phyloP scores from a whole-genome alignment of 1,139 yeast genomes.

The Saccharomyces uvarum region DNA sequence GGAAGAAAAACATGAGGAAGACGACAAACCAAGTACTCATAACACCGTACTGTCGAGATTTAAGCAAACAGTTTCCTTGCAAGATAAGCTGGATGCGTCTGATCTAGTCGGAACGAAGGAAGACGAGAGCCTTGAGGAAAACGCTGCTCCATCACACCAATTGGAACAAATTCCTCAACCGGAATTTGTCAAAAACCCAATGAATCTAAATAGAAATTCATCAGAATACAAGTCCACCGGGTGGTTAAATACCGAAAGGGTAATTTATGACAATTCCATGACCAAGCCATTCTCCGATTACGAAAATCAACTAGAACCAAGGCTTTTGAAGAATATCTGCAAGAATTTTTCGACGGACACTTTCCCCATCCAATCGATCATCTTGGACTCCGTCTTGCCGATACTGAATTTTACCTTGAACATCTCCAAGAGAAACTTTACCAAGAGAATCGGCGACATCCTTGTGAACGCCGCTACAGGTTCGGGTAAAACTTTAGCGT shows the following conservation, averaged over 20 bases:
- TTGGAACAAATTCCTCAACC: conserved; percentile 84
- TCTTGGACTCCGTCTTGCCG: conserved; percentile 25
- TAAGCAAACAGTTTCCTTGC: conserved; percentile 31
- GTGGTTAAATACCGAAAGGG: conserved; percentile 28
- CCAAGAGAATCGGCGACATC: conserved; percentile 51
- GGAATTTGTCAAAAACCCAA: conserved; percentile 33
- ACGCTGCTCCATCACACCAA: conserved; percentile 39
- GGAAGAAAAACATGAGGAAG: conserved; percentile 13
- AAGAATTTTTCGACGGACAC: conserved; percentile 23
- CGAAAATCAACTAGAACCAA: conserved; percentile 17
- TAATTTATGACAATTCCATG: conserved; percentile 31
- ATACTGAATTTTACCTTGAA: conserved; percentile 19
- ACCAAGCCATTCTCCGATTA: conserved; percentile 21
- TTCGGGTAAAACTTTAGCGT: conserved; percentile 91
- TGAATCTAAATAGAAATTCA: conserved; percentile 4
- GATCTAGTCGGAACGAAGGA: conserved; percentile 9
- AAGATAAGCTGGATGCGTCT: conserved; percentile 24
- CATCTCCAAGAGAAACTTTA: conserved; percentile 33
- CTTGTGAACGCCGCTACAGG: conserved; percentile 94
- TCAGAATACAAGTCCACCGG: conserved; percentile 22
- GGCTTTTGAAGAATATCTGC: conserved; percentile 21
- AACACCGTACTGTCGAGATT: conserved; percentile 39
- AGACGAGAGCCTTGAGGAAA: conserved; percentile 25
- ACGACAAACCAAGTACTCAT: conserved; percentile 27
- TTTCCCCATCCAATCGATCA: conserved; percentile 31